Percentiles rank a stretch among this genome's conserved stretches.
Conservation (phyloP, 768 basidiomycete species). For the Boletus sp. region DNA sequence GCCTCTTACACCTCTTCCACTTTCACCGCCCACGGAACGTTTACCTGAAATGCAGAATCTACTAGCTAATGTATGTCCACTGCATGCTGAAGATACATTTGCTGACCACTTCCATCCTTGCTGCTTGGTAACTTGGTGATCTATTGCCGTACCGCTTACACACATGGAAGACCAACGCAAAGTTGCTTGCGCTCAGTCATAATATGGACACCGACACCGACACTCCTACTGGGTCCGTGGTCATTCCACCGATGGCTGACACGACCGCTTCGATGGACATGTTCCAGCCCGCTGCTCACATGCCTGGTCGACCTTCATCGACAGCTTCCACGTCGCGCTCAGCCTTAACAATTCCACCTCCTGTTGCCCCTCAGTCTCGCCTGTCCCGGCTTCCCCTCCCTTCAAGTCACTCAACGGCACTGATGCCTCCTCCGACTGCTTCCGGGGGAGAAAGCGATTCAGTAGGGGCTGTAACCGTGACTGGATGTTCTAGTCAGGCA, state of each 20-base stretch:
- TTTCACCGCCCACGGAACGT: conserved; percentile 36
- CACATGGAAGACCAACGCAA: conserved; percentile 3
- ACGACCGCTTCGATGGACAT: not conserved
- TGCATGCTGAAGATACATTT: not conserved
- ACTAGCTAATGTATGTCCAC: conserved; percentile 18
- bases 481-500: not conserved
- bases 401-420: not conserved
- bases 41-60: conserved; percentile 11
- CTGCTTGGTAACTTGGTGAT: not conserved
- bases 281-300: not conserved
- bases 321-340: conserved; percentile 2
- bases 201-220: not conserved
- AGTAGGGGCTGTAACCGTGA: not conserved
- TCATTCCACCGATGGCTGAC: not conserved
- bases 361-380: not conserved
- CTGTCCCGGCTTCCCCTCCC: not conserved
- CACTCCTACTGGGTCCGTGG: not conserved
- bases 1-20: conserved; percentile 50
- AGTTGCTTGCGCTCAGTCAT: not conserved
- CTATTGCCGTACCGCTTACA: not conserved
- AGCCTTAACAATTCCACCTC: not conserved
- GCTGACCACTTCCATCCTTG: not conserved
- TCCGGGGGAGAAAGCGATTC: not conserved
- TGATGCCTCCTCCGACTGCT: conserved; percentile 3
- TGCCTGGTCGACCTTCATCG: not conserved